Evolutionary conservation across 1,284 basidiomycete genomes (phyloP), one percentile per base, ranked within the genome.

Genomic region (Cerioporus squamosus): DNA sequence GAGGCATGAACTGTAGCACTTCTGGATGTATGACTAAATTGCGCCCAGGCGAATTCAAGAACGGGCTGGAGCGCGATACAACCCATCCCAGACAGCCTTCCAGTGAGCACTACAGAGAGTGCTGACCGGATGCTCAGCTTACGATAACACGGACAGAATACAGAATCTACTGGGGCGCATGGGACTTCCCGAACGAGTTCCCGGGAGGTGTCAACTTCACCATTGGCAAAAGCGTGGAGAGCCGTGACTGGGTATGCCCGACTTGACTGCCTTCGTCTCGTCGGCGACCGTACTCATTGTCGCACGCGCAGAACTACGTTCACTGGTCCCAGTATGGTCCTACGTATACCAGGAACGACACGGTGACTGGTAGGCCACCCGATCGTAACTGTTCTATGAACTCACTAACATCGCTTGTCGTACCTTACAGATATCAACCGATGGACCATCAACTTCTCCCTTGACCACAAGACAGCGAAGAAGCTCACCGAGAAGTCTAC

Each of bases 161-260:
- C 29, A 65, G 68, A 10, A 70, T 70, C 31, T 69, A 65, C 55
- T 72, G 69, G 67, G 70, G 70, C 18, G 67, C 69, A 8, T 72
- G 67, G 66, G 67, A 71, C 48, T 72, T 71, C 55, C 66, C 68
- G 4, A 67, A 54, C 22, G 65, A 72, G 39, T 72, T 72, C 52
- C 70, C 70, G 1, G 55, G 55, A 2, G 70, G 70, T 14, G 68
- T 71, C 15, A 72, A 72, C 55, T 72, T 69, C 44, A 72, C 70
- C 1, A 59, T 72, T 43, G 70, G 70, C 14, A 50, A 60, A 36
- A 70, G 69, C 40, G 52, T 60, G 2, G 66, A 66, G 44, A 52
- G 50, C n/a, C 57, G 55, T 2, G 69, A 72, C 53, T 70, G 61
- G 57, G 58, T 61, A 23, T 9, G 51, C 45, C 10, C 10, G 33